A percentile compares a stretch with the other conserved stretches of the same genome.
phyloP scores from a whole-genome alignment of 257 asterid genomes.

The Gentiana dahurica region DNA sequence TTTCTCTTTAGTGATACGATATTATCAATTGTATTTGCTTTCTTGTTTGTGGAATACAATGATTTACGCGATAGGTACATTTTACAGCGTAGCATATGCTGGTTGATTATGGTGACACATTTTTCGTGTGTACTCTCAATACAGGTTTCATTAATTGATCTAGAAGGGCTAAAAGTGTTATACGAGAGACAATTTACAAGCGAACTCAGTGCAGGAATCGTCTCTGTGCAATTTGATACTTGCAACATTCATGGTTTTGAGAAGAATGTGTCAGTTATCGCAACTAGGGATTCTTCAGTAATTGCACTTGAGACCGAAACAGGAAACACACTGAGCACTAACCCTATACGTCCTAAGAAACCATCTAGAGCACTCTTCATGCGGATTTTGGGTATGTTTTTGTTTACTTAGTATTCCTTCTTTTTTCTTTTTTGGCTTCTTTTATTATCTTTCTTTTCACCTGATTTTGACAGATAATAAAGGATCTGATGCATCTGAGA shows the following conservation, averaged over 20 bases:
- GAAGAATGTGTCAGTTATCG: conserved; percentile 56
- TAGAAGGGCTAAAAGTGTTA: conserved; percentile 49
- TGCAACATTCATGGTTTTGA: conserved; percentile 87
- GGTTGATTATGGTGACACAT: no score
- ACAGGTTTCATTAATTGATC: conserved; percentile 61
- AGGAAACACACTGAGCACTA: conserved; percentile 57
- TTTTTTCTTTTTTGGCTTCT: background rate
- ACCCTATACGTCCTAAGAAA: conserved; percentile 58
- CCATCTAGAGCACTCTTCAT: conserved; percentile 72
- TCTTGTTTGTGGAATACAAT: no score
- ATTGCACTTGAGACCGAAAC: conserved; percentile 65
- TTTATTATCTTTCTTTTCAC: conserved; percentile 4
- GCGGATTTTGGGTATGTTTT: conserved; percentile 50
- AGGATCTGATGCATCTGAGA: conserved; percentile 25
- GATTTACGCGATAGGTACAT: no score
- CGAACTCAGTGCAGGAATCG: conserved; percentile 61
- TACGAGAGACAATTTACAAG: conserved; percentile 63
- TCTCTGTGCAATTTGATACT: conserved; percentile 59
- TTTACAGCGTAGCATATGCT: no score
- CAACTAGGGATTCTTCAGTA: conserved; percentile 83
- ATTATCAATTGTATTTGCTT: no score
- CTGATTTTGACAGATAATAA: conserved; percentile 21
- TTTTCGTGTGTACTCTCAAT: background rate
- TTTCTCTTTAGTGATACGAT: background rate
- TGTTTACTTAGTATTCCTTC: background rate